phyloP scores from a whole-genome alignment of 768 basidiomycete species.

The Rhizopogon rudus region DNA sequence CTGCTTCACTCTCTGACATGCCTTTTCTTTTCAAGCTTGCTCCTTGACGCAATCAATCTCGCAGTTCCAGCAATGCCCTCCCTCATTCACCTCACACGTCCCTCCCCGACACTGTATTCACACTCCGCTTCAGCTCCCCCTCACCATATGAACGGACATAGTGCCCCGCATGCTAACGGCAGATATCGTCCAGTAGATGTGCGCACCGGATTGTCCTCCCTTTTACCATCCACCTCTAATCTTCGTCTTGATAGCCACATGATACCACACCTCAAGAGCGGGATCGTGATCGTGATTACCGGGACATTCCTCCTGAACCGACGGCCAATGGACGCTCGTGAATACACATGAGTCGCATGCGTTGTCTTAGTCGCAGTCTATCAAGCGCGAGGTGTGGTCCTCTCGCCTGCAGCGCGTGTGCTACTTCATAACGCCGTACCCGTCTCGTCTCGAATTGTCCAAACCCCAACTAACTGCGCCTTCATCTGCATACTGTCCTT shows the following conservation, averaged over 20 bases:
- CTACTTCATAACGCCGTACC: too few species aligned
- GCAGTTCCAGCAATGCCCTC: slow-evolving; percentile 27
- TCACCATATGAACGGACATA: slow-evolving; percentile 21
- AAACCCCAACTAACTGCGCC: too few species aligned
- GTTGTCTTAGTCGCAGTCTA: too few species aligned
- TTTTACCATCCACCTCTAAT: neutral
- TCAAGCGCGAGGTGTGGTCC: too few species aligned
- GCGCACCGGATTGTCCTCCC: slow-evolving; percentile 9
- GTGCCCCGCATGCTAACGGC: slow-evolving; percentile 20
- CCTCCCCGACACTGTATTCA: slow-evolving; percentile 19
- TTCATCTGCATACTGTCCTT: neutral
- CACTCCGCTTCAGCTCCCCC: neutral
- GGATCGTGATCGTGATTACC: neutral
- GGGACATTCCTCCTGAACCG: slow-evolving; percentile 7
- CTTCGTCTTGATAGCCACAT: slow-evolving; percentile 11
- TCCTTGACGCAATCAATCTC: slow-evolving; percentile 29
- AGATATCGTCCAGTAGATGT: slow-evolving; percentile 24
- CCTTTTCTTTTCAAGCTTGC: slow-evolving; percentile 14
- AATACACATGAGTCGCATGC: neutral
- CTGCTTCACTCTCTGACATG: neutral
- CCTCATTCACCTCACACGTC: slow-evolving; percentile 24
- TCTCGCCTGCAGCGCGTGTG: too few species aligned
- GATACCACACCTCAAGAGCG: slow-evolving; percentile 14
- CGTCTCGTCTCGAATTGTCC: too few species aligned
- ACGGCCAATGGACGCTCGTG: slow-evolving; percentile 17